Base-by-base conservation (phyloP, 192 early-diverging fungal genomes). In the Lunasporangiospora selenospora region DNA sequence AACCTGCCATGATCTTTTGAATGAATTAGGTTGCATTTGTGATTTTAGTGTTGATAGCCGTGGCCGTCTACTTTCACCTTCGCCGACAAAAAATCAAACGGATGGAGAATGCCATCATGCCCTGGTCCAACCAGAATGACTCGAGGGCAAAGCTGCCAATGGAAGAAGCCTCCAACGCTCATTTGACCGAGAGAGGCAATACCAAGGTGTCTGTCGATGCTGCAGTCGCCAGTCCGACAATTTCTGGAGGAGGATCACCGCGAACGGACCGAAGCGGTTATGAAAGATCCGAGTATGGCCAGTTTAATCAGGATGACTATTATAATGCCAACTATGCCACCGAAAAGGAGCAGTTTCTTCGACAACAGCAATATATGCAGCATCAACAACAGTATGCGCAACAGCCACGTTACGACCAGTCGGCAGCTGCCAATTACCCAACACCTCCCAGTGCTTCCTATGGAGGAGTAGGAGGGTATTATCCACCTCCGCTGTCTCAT, bases 91-190 rank as follows among this genome's bases (percentile, higher is more conserved):
- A 29, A 19, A 47, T 40, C 12, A 27, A 47, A 12, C 58, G 66
- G 7, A 70, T 70, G 66, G 40, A 61, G 32, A 26, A 48, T 13
- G 58, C 66, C 4, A 61, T 70, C 39, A 70, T 70, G 66, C 66
- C 66, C 5, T 70, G 66, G 66, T 70, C 66, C 1, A 45, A 12
- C 15, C 36, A 45, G 27, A 19, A 45, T n/a, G n/a, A n/a, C n/a
- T n/a, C n/a, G n/a, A n/a, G n/a, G n/a, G n/a, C n/a, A n/a, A n/a
- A n/a, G n/a, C n/a, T n/a, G n/a, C n/a, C n/a, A n/a, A n/a, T n/a
- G n/a, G n/a, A n/a, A n/a, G n/a, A n/a, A n/a, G n/a, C n/a, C n/a
- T n/a, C n/a, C n/a, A n/a, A n/a, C n/a, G n/a, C n/a, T n/a, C n/a
- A n/a, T n/a, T n/a, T n/a, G n/a, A n/a, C n/a, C n/a, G n/a, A n/a